These are phyloP conservation scores for Adansonia grandidieri DNA, from an alignment of 441 rosid species.

Conservation along the genomic window DNA sequence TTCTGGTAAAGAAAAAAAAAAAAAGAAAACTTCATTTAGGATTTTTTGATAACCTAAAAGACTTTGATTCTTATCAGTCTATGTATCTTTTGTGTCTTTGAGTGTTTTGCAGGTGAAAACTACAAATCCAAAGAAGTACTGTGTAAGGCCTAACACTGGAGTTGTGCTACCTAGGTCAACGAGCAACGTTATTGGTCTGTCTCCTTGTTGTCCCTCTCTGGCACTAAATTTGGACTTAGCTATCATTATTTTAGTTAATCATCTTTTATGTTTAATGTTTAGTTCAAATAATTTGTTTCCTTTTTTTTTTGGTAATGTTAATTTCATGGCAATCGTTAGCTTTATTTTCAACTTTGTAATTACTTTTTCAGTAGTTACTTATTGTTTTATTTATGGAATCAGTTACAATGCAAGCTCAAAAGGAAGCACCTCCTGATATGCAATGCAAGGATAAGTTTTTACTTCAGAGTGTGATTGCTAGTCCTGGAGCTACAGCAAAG, in stretches of 20 bases:
- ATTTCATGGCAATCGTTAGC: neutral
- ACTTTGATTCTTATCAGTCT: neutral
- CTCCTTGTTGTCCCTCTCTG: constrained; percentile 5
- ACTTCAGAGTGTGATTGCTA: neutral
- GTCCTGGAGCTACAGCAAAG: neutral
- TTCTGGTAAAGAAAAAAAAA: neutral
- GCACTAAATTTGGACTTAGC: constrained; percentile 1
- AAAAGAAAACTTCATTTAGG: neutral
- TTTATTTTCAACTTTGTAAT: constrained; percentile 10
- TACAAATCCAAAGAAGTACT: constrained; percentile 83
- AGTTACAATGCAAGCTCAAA: neutral
- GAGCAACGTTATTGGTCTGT: constrained; percentile 67
- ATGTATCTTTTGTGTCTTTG: constrained; percentile 14
- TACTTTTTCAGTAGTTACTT: neutral
- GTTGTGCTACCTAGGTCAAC: constrained; percentile 67
- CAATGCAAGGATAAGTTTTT: neutral
- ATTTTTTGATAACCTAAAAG: constrained; percentile 16
- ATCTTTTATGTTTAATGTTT: neutral
- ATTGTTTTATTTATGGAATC: neutral
- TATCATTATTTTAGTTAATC: constrained; percentile 2
- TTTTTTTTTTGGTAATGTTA: neutral
- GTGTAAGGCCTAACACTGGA: constrained; percentile 84
- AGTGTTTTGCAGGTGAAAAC: constrained; percentile 63
- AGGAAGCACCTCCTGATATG: neutral
- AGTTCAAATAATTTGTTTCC: no score